Evolutionary conservation across 306 rosid genomes (phyloP).

Genomic region (Acmispon strigosus): DNA sequence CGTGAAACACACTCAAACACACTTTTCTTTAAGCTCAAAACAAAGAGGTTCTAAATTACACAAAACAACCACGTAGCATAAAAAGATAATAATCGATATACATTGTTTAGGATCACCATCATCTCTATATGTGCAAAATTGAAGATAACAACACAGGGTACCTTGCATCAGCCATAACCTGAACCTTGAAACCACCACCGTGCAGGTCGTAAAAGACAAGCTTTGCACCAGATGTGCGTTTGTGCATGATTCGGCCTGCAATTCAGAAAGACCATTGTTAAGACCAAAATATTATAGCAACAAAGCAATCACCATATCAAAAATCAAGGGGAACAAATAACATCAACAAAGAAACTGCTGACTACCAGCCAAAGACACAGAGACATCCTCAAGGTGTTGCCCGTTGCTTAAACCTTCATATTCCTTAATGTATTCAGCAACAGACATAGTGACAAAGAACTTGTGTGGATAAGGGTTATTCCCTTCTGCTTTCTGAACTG

Average conservation of each 20-base stretch:
- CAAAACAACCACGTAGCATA: neutral
- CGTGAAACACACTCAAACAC: neutral
- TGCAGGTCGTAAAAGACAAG: slow-evolving; percentile 73
- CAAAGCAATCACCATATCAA: neutral
- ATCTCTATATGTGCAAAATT: neutral
- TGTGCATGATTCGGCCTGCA: slow-evolving; percentile 58
- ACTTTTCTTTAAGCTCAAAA: neutral
- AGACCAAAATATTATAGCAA: slow-evolving; percentile 3
- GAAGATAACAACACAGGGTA: slow-evolving; percentile 3
- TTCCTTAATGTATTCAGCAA: slow-evolving; percentile 38
- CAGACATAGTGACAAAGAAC: slow-evolving; percentile 54
- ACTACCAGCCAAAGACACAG: slow-evolving; percentile 67
- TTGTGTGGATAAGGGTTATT: slow-evolving; percentile 80
- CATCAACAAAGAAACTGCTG: slow-evolving; percentile 20
- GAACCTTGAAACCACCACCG: slow-evolving; percentile 59
- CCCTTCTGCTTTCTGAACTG: slow-evolving; percentile 43
- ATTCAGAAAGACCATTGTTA: neutral
- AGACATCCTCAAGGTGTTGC: slow-evolving; percentile 65
- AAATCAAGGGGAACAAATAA: neutral
- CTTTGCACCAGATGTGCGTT: slow-evolving; percentile 64
- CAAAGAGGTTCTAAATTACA: neutral
- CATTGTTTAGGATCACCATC: neutral
- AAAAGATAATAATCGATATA: neutral
- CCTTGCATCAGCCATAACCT: slow-evolving; percentile 90
- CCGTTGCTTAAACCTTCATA: slow-evolving; percentile 49